Percentiles rank a stretch among this genome's conserved stretches.
These are phyloP conservation scores for Talaromyces wortmannii DNA, from an alignment of 495 filamentous ascomycete species.

Conservation along the genomic window DNA sequence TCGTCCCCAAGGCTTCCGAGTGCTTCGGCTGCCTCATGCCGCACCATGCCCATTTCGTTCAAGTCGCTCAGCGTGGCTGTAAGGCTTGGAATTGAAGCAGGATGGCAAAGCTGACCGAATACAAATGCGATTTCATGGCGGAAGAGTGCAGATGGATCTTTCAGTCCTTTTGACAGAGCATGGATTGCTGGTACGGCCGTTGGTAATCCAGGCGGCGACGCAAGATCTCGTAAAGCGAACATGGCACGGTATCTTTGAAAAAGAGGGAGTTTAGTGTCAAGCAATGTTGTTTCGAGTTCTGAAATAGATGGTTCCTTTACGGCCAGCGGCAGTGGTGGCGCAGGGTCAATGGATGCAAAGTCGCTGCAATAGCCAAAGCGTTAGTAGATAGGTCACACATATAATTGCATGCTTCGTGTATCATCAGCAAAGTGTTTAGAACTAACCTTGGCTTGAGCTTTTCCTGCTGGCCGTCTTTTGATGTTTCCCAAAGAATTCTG, in stretches of 20 bases:
- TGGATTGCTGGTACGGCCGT: constrained; percentile 78
- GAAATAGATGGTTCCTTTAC: constrained; percentile 54
- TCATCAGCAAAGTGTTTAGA: not conserved
- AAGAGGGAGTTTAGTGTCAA: constrained; percentile 71
- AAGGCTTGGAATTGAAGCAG: constrained; percentile 89
- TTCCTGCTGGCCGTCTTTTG: constrained; percentile 62
- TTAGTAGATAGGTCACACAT: not conserved
- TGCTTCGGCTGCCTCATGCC: constrained; percentile 95
- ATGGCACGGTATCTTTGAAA: constrained; percentile 96
- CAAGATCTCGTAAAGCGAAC: constrained; percentile 92
- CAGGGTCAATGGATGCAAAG: constrained; percentile 93
- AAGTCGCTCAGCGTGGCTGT: constrained; percentile 69
- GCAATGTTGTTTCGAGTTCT: constrained; percentile 65
- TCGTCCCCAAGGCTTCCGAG: constrained; percentile 93
- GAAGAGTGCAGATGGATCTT: constrained; percentile 87
- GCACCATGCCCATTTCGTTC: constrained; percentile 87
- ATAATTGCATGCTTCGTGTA: not conserved
- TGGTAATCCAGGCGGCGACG: constrained; percentile 83
- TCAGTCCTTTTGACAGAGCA: constrained; percentile 79
- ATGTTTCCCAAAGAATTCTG: constrained; percentile 88
- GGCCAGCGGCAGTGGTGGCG: constrained; percentile 71
- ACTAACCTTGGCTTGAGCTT: constrained; percentile 69
- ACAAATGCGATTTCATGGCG: constrained; percentile 98
- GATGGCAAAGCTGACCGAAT: constrained; percentile 92
- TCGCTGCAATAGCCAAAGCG: constrained; percentile 49